These are phyloP conservation scores for Ustilago shanxiensis DNA, from an alignment of 1,284 basidiomycete genomes.

Conservation along the genomic window DNA sequence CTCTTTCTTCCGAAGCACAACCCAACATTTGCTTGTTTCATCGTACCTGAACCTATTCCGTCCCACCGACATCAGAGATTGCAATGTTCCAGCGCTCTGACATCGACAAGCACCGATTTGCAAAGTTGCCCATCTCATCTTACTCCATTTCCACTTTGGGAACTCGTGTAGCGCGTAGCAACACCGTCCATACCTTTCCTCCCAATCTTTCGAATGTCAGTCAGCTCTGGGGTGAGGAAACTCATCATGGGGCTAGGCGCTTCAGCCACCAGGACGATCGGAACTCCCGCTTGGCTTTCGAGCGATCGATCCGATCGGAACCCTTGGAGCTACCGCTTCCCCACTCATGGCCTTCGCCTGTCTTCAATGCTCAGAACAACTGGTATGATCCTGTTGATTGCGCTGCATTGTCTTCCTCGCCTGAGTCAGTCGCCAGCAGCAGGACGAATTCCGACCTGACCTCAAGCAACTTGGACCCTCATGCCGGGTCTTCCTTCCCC, in stretches of 20 bases:
- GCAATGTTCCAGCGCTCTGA: not conserved
- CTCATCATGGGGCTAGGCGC: not conserved
- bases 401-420: constrained; percentile 9
- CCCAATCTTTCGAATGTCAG: constrained; percentile 1
- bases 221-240: constrained; percentile 16
- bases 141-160: not conserved
- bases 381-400: not conserved
- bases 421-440: not conserved
- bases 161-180: not conserved
- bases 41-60: not conserved
- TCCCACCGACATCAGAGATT: not conserved
- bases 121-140: not conserved
- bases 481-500: not conserved
- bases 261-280: not conserved
- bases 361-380: not conserved
- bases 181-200: not conserved
- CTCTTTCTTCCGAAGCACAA: not conserved
- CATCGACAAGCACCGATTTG: not conserved
- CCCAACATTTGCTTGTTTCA: not conserved
- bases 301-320: not conserved
- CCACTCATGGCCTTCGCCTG: not conserved
- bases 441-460: not conserved
- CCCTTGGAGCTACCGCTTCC: not conserved
- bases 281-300: not conserved
- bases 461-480: not conserved